phyloP scores from a whole-genome alignment of 768 basidiomycete genomes.

The Suillus clintonianus region DNA sequence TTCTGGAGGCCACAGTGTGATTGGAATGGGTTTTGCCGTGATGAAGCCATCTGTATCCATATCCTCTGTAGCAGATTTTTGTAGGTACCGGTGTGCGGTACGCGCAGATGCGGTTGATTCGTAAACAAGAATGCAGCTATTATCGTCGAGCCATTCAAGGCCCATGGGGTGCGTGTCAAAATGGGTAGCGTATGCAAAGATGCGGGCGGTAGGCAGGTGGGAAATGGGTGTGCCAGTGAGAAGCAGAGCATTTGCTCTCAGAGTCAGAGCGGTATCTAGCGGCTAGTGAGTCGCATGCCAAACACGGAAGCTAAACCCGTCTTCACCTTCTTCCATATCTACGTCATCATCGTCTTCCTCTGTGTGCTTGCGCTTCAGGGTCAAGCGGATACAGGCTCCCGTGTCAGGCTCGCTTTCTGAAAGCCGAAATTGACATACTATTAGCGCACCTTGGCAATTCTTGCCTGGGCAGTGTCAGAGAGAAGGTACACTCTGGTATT shows the following conservation, averaged over 20 bases:
- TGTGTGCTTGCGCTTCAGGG: slow-evolving; percentile 50
- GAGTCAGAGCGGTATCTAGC: slow-evolving; percentile 38
- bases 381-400: slow-evolving; percentile 27
- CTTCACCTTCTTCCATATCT: slow-evolving; percentile 33
- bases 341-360: slow-evolving; percentile 38
- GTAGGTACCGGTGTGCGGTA: slow-evolving; percentile 49
- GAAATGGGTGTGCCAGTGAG: slow-evolving; percentile 74
- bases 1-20: slow-evolving; percentile 78
- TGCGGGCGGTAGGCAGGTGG: slow-evolving; percentile 69
- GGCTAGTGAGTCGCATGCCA: slow-evolving; percentile 12
- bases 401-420: slow-evolving; percentile 48
- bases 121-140: slow-evolving; percentile 79
- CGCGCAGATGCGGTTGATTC: slow-evolving; percentile 54
- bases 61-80: slow-evolving; percentile 52
- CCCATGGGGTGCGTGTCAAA: slow-evolving; percentile 74
- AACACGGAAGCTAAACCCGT: no score
- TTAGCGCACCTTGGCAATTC: slow-evolving; percentile 73
- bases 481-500: slow-evolving; percentile 76
- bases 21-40: slow-evolving; percentile 68
- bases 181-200: slow-evolving; percentile 83
- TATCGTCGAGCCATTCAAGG: slow-evolving; percentile 87
- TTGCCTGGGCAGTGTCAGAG: slow-evolving; percentile 62
- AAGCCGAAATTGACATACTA: slow-evolving; percentile 37
- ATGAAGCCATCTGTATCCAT: slow-evolving; percentile 56
- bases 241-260: slow-evolving; percentile 67